Base-by-base conservation (phyloP, 2,329 filamentous ascomycete species). In the Juglanconis sp. region DNA sequence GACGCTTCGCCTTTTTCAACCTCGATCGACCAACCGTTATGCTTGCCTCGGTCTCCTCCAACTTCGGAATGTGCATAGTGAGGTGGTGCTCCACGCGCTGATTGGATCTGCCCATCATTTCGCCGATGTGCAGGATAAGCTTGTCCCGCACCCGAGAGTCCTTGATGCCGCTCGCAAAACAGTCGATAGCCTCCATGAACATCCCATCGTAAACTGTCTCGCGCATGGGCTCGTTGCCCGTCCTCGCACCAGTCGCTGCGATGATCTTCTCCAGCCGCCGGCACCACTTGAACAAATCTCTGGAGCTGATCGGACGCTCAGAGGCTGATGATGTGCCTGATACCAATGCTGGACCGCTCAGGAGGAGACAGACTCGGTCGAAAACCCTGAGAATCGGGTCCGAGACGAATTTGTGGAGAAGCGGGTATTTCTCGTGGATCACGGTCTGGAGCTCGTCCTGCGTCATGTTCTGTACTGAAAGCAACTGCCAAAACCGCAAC, bases 161-260 rank as follows among this genome's bases (percentile, higher is more conserved):
- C 9, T 89, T 88, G 50, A 95, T 79, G 70, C 89, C 91, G 57
- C 90, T 91, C 47, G 91, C 87, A 72, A 99, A 98, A 70, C 93
- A 96, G 73, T 99, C 95, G 56, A 95, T 82, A 0, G 92, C 91
- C 71, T 99, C 95, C 77, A 96, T 85, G 69, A 97, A 97, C 74
- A 98, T 96, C 68, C 89, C 87, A 68, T 97, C 89, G 65, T 85
- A 81, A 0, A 85, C 85, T 1, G 83, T 83, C 67, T 94, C 90
- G n/a, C 81, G 86, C 30, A 92, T 85, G 0, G 88, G 80, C 71
- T 95, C 90, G 24, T 84, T 80, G 10, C 87, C 86, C 31, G 83
- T 88, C 65, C 82, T 87, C 30, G 86, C 85, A 1, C 87, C 84
- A 10, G 83, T 78, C 8, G 80, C 73, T 58, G 81, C 69, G 30